phyloP scores from a whole-genome alignment of 164 flowering plant species.

The Cinnamomum micranthum region DNA sequence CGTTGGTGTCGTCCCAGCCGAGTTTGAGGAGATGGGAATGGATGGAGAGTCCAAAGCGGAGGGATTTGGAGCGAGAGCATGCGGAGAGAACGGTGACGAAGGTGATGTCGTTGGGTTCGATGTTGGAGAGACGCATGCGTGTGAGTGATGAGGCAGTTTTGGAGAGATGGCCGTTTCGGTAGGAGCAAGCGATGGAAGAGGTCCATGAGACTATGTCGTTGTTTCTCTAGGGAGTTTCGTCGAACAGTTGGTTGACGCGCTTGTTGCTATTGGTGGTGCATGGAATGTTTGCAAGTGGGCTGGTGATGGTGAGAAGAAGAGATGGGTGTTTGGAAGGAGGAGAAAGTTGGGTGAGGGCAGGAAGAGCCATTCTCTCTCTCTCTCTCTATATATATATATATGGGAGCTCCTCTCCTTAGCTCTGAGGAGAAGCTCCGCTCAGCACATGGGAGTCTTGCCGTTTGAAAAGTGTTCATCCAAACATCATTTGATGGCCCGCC shows the following conservation, averaged over 20 bases:
- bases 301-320: no score
- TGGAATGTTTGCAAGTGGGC: no score
- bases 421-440: no score
- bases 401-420: no score
- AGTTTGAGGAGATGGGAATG: slow-evolving; percentile 4
- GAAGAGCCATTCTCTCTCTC: not conserved
- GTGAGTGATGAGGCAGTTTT: not conserved
- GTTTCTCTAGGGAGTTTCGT: slow-evolving; percentile 2
- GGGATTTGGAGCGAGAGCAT: not conserved
- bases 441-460: no score
- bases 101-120: slow-evolving; percentile 11
- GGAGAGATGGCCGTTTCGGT: slow-evolving; percentile 6
- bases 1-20: slow-evolving; percentile 2
- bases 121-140: not conserved
- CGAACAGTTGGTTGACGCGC: not conserved
- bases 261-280: not conserved
- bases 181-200: slow-evolving; percentile 9
- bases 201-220: slow-evolving; percentile 8
- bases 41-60: slow-evolving; percentile 4
- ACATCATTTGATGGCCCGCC: no score
- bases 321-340: no score
- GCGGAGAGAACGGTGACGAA: slow-evolving; percentile 8
- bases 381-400: no score
- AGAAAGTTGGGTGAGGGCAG: not conserved
- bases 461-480: no score